Base-by-base conservation (phyloP, 2,329 filamentous ascomycete species). In the Harringtonia aguacate region DNA sequence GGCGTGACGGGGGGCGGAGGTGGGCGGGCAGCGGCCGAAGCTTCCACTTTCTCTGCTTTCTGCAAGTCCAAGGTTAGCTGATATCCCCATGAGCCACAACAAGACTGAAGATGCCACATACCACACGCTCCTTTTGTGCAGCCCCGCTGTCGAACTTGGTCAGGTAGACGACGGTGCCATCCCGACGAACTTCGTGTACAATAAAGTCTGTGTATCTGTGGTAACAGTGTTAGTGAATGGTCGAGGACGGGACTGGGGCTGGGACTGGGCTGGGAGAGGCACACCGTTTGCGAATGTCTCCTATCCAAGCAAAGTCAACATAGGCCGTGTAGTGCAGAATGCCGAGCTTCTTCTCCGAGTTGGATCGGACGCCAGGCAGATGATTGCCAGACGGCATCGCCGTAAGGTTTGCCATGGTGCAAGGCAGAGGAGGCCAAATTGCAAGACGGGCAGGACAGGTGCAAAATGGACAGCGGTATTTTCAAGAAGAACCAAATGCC, bases 191-290 rank as follows among this genome's bases (percentile, higher is more conserved):
- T 62, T 95, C 89, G 57, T 94, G 89, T 54, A 95, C 89, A 53
- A 92, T 70, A 55, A 95, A 95, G 60, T 95, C 89, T 4, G 88
- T 90, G 61, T 89, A 95, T 52, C 86, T 78, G 24, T n/a, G n/a
- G n/a, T n/a, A n/a, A n/a, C n/a, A n/a, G n/a, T n/a, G n/a, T n/a
- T n/a, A n/a, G n/a, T n/a, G n/a, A n/a, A n/a, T n/a, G n/a, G n/a
- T n/a, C n/a, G n/a, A n/a, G n/a, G n/a, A n/a, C n/a, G n/a, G n/a
- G n/a, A 29, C 13, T 29, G 28, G 14, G 24, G 17, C 4, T 20
- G 13, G 10, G 9, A 24, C 4, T 18, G n/a, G 2, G 12, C 10
- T 6, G 7, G 17, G 10, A n/a, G 14, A 21, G 18, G 46, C 58
- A 39, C 59, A 68, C 66, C 67, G 62, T 50, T 66, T 68, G 45